Evolutionary conservation across 129 eudicot genomes (phyloP), one percentile per base, ranked within the genome.

Genomic region (Ambrosia artemisiifolia): DNA sequence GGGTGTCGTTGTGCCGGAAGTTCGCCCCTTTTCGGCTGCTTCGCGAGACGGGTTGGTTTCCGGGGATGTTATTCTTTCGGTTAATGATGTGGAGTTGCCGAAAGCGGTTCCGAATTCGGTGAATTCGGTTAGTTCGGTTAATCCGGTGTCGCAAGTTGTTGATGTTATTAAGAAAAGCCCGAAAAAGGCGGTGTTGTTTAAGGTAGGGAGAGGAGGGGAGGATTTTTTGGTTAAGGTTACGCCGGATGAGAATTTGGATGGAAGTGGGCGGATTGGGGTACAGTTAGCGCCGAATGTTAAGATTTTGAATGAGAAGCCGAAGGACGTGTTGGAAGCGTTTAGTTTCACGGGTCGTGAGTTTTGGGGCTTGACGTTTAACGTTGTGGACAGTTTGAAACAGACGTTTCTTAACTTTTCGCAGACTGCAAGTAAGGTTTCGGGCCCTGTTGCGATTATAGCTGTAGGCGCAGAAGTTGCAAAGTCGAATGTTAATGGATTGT

Each of bases 381-480:
- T 94, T 44, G 24, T 94, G 74, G 96, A 94, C 38, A 81, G 98
- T 73, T 79, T 90, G 78, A 94, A 86, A 54, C 98, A 88, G 68
- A 90, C 96, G 2, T 85, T 89, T 54, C 59, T 84, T 11, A 93
- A 93, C 69, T 93, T 93, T 80, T 87, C 96, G 3, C 89, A 94
- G 62, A 16, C 88, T 48, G 96, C 98, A 5, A 80, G 95, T 32
- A 94, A 94, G 55, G 96, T 94, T 68, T 90, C 97, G 0, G 97
- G 97, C 7, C 98, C 98, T 32, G 86, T 94, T 80, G 98, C 97
- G 2, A 90, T 94, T 33, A 94, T 94, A 47, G 96, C 96, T 2
- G 96, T 94, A 8, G 98, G 98, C 46, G 98, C 98, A 30, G 98
- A 94, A 72, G 96, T 94, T 69, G 98, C 96, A 0, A 90, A 91